Conservation (phyloP, 2,329 filamentous ascomycete species). For the Colletotrichum agaves region DNA sequence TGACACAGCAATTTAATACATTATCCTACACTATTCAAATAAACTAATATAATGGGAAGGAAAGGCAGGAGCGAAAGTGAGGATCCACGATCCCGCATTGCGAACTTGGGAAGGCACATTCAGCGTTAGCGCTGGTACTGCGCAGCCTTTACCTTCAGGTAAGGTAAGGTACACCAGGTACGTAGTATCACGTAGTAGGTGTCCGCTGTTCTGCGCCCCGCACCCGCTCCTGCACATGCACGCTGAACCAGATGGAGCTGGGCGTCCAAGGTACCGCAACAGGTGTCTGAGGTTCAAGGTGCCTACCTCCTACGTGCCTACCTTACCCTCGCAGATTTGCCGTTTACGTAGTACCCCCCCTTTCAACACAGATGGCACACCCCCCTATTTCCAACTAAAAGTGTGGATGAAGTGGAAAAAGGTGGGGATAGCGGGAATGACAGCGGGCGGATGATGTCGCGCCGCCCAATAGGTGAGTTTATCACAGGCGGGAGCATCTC, state of each 20-base stretch:
- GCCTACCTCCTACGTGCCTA: no score
- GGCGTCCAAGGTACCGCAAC: background rate
- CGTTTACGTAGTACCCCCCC: constrained; percentile 1
- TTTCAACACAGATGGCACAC: background rate
- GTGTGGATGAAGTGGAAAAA: constrained; percentile 16
- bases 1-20: background rate
- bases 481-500: constrained; percentile 26
- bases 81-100: no score
- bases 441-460: constrained; percentile 37
- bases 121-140: no score
- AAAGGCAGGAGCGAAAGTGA: no score
- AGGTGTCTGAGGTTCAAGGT: no score
- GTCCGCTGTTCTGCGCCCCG: background rate
- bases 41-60: no score
- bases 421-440: constrained; percentile 33
- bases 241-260: constrained; percentile 21
- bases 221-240: constrained; percentile 18
- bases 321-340: background rate
- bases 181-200: no score
- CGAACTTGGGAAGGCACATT: no score
- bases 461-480: constrained; percentile 33
- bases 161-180: background rate
- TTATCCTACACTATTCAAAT: no score
- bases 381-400: background rate
- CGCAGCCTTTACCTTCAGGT: background rate